A percentile compares a stretch with the other conserved stretches of the same genome.
These are phyloP conservation scores for Avena eriantha DNA, from an alignment of 176 grass and related monocot genomes.

Conservation along the genomic window DNA sequence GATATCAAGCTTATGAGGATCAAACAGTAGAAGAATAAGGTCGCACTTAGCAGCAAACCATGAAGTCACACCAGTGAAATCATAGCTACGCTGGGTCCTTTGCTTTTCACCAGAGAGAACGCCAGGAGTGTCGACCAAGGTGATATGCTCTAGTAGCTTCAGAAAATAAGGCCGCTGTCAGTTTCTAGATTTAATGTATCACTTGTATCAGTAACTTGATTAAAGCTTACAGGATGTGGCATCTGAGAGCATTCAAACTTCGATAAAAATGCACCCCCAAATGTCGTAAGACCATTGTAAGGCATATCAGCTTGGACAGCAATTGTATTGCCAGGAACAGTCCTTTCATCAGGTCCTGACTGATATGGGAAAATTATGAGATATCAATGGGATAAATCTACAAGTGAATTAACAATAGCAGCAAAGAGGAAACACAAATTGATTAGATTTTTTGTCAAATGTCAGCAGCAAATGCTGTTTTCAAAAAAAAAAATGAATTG, in stretches of 20 bases:
- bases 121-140: slow-evolving; percentile 91
- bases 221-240: slow-evolving; percentile 78
- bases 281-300: slow-evolving; percentile 82
- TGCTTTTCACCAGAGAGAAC: slow-evolving; percentile 94
- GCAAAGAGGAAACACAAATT: neutral
- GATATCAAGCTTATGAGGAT: slow-evolving; percentile 89
- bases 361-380: slow-evolving; percentile 35
- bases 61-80: slow-evolving; percentile 87
- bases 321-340: slow-evolving; percentile 92
- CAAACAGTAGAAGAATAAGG: slow-evolving; percentile 92
- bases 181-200: slow-evolving; percentile 8
- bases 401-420: neutral
- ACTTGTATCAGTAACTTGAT: neutral
- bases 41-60: slow-evolving; percentile 93
- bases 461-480: neutral
- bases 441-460: neutral
- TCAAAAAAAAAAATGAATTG: neutral
- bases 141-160: slow-evolving; percentile 91
- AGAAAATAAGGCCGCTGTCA: slow-evolving; percentile 22
- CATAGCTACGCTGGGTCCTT: slow-evolving; percentile 84
- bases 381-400: neutral
- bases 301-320: slow-evolving; percentile 96
- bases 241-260: slow-evolving; percentile 99
- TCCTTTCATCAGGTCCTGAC: slow-evolving; percentile 87
- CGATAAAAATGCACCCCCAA: slow-evolving; percentile 86